Evolutionary conservation across 768 basidiomycete genomes (phyloP), one percentile per base, ranked within the genome.

Genomic region (Grammothele lineata): DNA sequence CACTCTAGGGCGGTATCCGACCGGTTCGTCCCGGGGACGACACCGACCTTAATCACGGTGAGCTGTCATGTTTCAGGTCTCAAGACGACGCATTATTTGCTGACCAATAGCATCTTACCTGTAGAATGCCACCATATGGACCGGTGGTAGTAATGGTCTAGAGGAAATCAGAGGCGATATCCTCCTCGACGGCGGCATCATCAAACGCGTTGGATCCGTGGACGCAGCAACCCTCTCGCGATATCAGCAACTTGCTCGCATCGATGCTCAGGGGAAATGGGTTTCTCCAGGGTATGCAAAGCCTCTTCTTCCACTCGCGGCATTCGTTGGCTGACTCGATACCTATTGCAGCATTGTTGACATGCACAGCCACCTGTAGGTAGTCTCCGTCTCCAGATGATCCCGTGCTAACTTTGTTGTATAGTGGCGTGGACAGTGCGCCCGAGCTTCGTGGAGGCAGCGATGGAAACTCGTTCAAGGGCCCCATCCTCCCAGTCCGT

Each of bases 91-190:
- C 12, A 21, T 3, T 11, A 42, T 14, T 7, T 19, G 33, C 27
- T 41, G 33, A 42, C 25, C n/a, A n/a, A n/a, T n/a, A n/a, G n/a
- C 14, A 27, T 33, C 37, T 1, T 5, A 19, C 4, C 27, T 52
- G 19, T 43, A 59, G 62, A 87, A 91, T 53, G 91, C 83, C 19
- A 87, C 72, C 23, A 76, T 95, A 52, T 94, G 92, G 92, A 93
- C 90, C 1, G 89, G 90, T 6, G 61, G 65, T 19, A 59, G 78
- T 22, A 80, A 85, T 34, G 90, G 90, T 0, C 78, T 79, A 1
- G 71, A 85, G 49, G 72, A 91, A 21, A 43, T 88, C 32, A 63
- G 65, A 4, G 85, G 79, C 1, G 85, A 87, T 50, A 66, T 94
- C 9, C 69, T 88, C 2, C 58, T 96, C 32, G 80, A 87, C 54